A percentile compares a stretch with the other conserved stretches of the same genome.
Conservation (phyloP, 139 green algal genomes). For the Tetradesmus lagerheimii region DNA sequence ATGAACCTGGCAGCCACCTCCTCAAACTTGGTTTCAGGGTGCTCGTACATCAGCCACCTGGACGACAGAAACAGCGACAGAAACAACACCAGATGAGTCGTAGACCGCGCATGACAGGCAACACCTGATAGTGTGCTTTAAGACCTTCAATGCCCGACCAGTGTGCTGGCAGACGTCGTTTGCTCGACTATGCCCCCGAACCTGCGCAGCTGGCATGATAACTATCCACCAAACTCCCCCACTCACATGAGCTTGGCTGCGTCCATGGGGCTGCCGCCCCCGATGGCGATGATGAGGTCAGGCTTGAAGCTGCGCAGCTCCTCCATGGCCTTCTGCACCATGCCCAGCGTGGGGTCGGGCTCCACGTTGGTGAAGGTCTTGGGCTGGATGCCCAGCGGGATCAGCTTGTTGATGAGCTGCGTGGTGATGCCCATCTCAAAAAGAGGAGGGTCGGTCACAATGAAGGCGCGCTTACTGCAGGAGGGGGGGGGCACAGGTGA, state of each 20-base stretch:
- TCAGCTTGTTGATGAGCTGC: constrained; percentile 52
- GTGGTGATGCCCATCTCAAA: constrained; percentile 72
- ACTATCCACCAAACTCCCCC: background rate
- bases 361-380: constrained; percentile 55
- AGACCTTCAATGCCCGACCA: too few relatives aligned
- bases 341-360: constrained; percentile 74
- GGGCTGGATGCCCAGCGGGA: constrained; percentile 32
- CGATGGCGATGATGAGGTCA: constrained; percentile 80
- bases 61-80: background rate
- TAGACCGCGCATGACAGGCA: too few relatives aligned
- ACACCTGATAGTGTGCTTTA: too few relatives aligned
- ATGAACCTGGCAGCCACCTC: constrained; percentile 81
- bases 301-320: constrained; percentile 61
- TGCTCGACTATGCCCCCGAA: too few relatives aligned
- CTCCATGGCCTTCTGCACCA: constrained; percentile 52
- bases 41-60: constrained; percentile 80
- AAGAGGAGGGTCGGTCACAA: constrained; percentile 78
- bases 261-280: constrained; percentile 81
- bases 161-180: too few relatives aligned
- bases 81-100: constrained; percentile 21
- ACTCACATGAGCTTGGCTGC: constrained; percentile 77
- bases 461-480: constrained; percentile 69
- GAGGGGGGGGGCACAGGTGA: background rate
- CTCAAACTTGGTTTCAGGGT: constrained; percentile 76
- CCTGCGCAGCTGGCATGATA: background rate